These are phyloP conservation scores for Knoxdaviesia capensis DNA, from an alignment of 2,329 filamentous ascomycete genomes.

Conservation along the genomic window DNA sequence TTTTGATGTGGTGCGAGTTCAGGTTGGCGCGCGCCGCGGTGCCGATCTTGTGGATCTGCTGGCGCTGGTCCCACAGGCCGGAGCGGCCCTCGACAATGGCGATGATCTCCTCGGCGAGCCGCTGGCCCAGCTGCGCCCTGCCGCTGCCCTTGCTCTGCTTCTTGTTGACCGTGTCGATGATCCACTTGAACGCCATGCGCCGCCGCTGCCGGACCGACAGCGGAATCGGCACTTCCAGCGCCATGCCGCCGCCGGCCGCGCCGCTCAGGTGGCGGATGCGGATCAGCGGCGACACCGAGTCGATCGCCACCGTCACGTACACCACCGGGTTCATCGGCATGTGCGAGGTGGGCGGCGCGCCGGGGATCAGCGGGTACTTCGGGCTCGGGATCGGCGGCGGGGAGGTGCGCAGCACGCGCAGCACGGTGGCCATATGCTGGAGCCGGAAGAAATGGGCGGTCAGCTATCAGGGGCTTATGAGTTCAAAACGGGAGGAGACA, in stretches of 20 bases:
- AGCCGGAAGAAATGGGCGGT: too few species aligned
- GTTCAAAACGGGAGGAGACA: not conserved
- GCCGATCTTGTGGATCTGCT: constrained; percentile 58
- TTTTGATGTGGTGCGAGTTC: constrained; percentile 7
- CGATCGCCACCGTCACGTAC: constrained; percentile 78
- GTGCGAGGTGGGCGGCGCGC: constrained; percentile 53
- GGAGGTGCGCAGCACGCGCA: constrained; percentile 68
- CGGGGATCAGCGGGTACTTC: constrained; percentile 50
- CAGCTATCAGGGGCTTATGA: constrained; percentile 1
- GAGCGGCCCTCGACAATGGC: constrained; percentile 75
- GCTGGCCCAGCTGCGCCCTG: constrained; percentile 49
- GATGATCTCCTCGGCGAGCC: constrained; percentile 72
- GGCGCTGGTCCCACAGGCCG: constrained; percentile 64
- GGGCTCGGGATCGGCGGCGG: constrained; percentile 60
- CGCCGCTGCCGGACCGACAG: constrained; percentile 56
- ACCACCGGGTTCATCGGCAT: constrained; percentile 77
- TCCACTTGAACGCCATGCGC: constrained; percentile 69
- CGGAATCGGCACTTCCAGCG: constrained; percentile 67
- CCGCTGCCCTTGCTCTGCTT: constrained; percentile 54
- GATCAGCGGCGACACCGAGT: constrained; percentile 79
- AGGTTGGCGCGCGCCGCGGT: constrained; percentile 62
- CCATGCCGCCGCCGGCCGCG: constrained; percentile 66
- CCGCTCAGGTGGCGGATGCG: constrained; percentile 59
- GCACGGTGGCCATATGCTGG: constrained; percentile 68
- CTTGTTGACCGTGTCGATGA: constrained; percentile 66